Evolutionary conservation across 2,329 filamentous ascomycete species (phyloP).

Genomic region (Xylariaceae sp.): DNA sequence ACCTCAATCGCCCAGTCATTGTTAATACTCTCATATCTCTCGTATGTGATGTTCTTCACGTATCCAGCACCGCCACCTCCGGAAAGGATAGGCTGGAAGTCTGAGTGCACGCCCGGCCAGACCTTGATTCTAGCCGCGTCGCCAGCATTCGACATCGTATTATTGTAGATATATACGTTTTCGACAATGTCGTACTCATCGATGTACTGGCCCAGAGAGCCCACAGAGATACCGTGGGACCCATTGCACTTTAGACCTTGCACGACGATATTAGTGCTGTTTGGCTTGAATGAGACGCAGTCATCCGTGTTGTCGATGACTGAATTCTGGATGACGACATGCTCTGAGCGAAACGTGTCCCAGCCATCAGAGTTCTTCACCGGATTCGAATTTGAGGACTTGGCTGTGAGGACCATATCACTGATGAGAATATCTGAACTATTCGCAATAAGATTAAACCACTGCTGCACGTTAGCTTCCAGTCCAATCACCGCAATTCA

Average conservation of each 20-base stretch:
- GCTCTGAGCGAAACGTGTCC: slow-evolving; percentile 67
- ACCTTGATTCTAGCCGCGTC: slow-evolving; percentile 77
- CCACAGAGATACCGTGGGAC: slow-evolving; percentile 76
- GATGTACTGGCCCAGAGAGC: slow-evolving; percentile 72
- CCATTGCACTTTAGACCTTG: slow-evolving; percentile 73
- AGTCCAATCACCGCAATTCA: not conserved
- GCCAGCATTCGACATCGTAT: slow-evolving; percentile 63
- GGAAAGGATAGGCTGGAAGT: slow-evolving; percentile 65
- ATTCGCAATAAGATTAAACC: slow-evolving; percentile 72
- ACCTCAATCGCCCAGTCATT: slow-evolving; percentile 71
- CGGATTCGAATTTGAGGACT: slow-evolving; percentile 57
- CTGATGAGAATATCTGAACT: slow-evolving; percentile 69
- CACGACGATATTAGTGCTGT: slow-evolving; percentile 71
- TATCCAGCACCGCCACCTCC: slow-evolving; percentile 67
- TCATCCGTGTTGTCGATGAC: slow-evolving; percentile 70
- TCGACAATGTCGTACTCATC: slow-evolving; percentile 71
- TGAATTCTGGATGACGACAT: slow-evolving; percentile 72
- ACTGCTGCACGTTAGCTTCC: slow-evolving; percentile 46
- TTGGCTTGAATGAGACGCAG: slow-evolving; percentile 78
- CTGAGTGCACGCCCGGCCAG: slow-evolving; percentile 66
- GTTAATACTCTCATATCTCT: slow-evolving; percentile 64
- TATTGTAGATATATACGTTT: slow-evolving; percentile 70
- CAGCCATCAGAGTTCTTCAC: slow-evolving; percentile 67
- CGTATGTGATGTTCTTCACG: slow-evolving; percentile 72
- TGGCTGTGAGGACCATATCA: slow-evolving; percentile 65